Evolutionary conservation across 176 grass and related monocot genomes (phyloP).

Genomic region (Carex myosuroides): DNA sequence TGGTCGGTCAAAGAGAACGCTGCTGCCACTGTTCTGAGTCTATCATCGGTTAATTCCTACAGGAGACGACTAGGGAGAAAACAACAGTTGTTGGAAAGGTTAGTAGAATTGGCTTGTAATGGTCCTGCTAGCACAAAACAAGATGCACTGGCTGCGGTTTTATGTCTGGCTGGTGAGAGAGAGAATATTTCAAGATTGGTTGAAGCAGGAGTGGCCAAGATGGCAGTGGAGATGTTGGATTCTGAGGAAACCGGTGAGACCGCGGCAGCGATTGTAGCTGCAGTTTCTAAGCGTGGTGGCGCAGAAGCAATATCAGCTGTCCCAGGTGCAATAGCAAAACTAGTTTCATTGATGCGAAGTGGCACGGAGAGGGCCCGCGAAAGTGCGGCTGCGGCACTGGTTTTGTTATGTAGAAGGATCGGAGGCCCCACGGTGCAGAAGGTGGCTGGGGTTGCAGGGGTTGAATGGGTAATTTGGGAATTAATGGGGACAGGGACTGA

Average conservation of each 20-base stretch:
- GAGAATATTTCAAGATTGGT: slow-evolving; percentile 68
- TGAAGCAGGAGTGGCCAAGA: slow-evolving; percentile 50
- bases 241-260: slow-evolving; percentile 51
- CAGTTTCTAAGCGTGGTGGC: slow-evolving; percentile 69
- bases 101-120: slow-evolving; percentile 32
- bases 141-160: slow-evolving; percentile 66
- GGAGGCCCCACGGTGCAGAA: slow-evolving; percentile 37
- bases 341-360: slow-evolving; percentile 51
- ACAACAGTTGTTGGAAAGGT: slow-evolving; percentile 26
- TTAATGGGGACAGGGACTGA: slow-evolving; percentile 89
- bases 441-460: slow-evolving; percentile 60
- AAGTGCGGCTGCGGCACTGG: slow-evolving; percentile 61
- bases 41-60: slow-evolving; percentile 65
- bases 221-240: slow-evolving; percentile 35
- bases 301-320: slow-evolving; percentile 58
- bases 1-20: slow-evolving; percentile 93
- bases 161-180: slow-evolving; percentile 66
- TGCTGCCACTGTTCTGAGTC: slow-evolving; percentile 59
- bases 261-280: slow-evolving; percentile 51
- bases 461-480: slow-evolving; percentile 99
- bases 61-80: slow-evolving; percentile 64
- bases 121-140: slow-evolving; percentile 67
- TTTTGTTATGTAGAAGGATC: slow-evolving; percentile 67
- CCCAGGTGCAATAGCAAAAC: slow-evolving; percentile 36
- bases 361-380: slow-evolving; percentile 69